Base-by-base conservation (phyloP, 768 basidiomycete species). In the Boletus patriciae region DNA sequence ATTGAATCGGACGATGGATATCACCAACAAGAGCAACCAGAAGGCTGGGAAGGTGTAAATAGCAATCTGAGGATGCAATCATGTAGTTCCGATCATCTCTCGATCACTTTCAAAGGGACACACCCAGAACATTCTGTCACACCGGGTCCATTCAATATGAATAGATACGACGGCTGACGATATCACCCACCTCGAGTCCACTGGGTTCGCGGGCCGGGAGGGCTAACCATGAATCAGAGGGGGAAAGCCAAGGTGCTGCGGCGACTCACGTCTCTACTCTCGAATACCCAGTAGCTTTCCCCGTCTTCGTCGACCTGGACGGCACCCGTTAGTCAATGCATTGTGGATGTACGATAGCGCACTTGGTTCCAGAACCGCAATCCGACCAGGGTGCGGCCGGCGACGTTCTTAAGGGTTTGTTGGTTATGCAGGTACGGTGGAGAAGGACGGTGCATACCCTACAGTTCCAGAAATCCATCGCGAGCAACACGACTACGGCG, bases 381-480 rank as follows among this genome's bases (percentile, higher is more conserved):
- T 21, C 97, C 97, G 12, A 98, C 97, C 16, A 99, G 78, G 23
- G 89, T 94, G 61, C 97, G 78, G 3, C 97, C 97, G 0, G 94
- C 84, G 15, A 99, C 94, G 66, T 99, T 99, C 89, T 94, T 64
- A 46, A 25, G 48, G 54, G 41, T 40, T 41, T 34, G 25, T 19
- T 58, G n/a, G 43, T 27, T 47, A 55, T 21, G 53, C n/a, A 48
- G 51, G 12, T 27, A n/a, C n/a, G 36, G 25, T 2, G 6, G 8
- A 48, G 15, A 13, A 46, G 46, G 21, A 52, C 10, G 37, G 46
- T 29, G 57, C 83, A 58, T 66, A 94, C 92, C 70, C 94, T 79
- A 62, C 92, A 94, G 65, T 96, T 98, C 97, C 96, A 99, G 72
- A 99, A 99, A 75, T 99, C 97, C 84, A 96, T 89, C 0, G 95